Conservation (phyloP, 805 yeast genomes). For the Ogataea salicorniae region DNA sequence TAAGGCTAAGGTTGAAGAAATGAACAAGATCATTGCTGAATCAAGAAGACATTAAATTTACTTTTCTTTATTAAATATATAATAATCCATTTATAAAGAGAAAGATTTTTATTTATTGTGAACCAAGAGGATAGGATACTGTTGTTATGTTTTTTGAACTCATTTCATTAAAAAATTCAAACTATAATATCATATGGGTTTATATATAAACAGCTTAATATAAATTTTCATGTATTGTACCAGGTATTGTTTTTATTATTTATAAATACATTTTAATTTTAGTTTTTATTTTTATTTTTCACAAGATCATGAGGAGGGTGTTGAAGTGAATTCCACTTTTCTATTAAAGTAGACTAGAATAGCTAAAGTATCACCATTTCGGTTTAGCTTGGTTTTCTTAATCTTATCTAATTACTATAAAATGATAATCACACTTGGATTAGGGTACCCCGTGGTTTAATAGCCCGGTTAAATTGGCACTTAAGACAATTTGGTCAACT, state of each 20-base stretch:
- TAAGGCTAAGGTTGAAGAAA: conserved; percentile 98
- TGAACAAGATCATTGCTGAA: conserved; percentile 93
- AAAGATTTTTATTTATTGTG: not conserved
- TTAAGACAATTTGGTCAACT: too few relatives aligned
- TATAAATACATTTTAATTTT: not conserved
- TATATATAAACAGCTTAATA: conserved; percentile 4
- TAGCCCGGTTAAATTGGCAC: too few relatives aligned
- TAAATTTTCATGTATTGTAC: conserved; percentile 5
- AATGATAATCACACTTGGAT: too few relatives aligned
- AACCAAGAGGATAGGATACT: not conserved
- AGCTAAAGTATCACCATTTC: too few relatives aligned
- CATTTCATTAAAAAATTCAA: not conserved
- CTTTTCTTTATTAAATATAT: not conserved
- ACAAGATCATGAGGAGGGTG: too few relatives aligned
- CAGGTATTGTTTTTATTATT: not conserved
- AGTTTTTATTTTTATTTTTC: too few relatives aligned
- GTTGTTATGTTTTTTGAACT: not conserved
- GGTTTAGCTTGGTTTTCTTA: too few relatives aligned
- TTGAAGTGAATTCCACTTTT: too few relatives aligned
- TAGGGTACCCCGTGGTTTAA: too few relatives aligned
- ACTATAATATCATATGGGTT: conserved; percentile 1
- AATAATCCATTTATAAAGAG: conserved; percentile 1
- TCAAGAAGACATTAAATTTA: conserved; percentile 80
- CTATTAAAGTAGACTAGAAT: too few relatives aligned
- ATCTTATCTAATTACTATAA: too few relatives aligned